Base-by-base conservation (phyloP, 2,329 filamentous ascomycete species). In the Ploettnerulaceae sp. region DNA sequence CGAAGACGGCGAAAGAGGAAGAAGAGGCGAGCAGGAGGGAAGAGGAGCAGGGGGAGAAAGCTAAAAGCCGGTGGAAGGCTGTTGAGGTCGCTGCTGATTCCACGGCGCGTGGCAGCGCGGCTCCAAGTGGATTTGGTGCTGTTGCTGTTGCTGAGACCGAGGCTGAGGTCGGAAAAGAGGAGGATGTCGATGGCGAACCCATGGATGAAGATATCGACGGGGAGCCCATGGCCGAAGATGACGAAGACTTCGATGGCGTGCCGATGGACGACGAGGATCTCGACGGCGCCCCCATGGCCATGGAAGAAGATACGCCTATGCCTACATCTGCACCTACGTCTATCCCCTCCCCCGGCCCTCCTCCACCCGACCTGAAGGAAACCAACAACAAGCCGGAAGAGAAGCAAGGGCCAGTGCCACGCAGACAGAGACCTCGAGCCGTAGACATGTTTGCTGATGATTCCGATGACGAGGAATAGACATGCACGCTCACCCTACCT, bases 361-460 rank as follows among this genome's bases (percentile, higher is more conserved):
- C 4, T 8, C 26, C 14, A 39, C 39, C 45, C 9, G 24, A 11
- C 15, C 9, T 31, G n/a, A 24, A 8, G n/a, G 33, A 42, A n/a
- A 31, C 18, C 15, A 17, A 40, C 25, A 26, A 24, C 18, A 36
- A 44, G 33, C 38, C 50, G 22, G 47, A 8, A 15, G 44, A 45
- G 7, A 37, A 31, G 33, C 41, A 46, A 39, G 48, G 53, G 18
- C 47, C 47, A 51, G 57, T 47, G 51, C 58, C 57, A 42, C 44
- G 51, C 42, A 48, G 51, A 22, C 48, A 53, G 45, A 48, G 61
- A 47, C 84, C 87, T 66, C 81, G 81, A 56, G 86, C 87, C 4
- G 85, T 86, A 56, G 87, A 93, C 62, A 90, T 93, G 86, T 94
- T 93, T 76, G 86, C 84, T 8, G 84, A n/a, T n/a, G n/a, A 86